Conservation (phyloP, 768 basidiomycete species). For the Leccinellum rugosiceps region DNA sequence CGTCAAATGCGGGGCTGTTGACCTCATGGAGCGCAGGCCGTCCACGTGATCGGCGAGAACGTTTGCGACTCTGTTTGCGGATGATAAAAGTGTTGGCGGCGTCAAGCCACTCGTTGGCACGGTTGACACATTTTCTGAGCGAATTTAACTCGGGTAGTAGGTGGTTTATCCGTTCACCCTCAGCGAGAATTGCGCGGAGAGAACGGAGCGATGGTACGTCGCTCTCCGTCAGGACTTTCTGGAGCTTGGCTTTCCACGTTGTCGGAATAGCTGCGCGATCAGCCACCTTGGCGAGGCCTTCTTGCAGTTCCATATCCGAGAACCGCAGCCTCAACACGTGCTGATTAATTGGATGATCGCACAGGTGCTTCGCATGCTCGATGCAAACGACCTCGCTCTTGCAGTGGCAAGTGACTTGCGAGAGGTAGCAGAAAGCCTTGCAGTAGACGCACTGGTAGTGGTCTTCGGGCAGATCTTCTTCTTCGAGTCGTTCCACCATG, state of each 20-base stretch:
- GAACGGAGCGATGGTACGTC: conserved; percentile 71
- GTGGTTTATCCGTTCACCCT: conserved; percentile 84
- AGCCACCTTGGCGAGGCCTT: conserved; percentile 60
- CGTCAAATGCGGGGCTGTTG: conserved; percentile 31
- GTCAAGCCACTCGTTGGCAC: conserved; percentile 88
- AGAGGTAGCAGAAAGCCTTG: conserved; percentile 94
- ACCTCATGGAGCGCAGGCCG: conserved; percentile 46
- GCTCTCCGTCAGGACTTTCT: conserved; percentile 62
- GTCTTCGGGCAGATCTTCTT: conserved; percentile 83
- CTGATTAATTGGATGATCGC: conserved; percentile 56
- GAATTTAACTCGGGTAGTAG: conserved; percentile 66
- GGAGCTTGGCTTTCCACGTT: conserved; percentile 72
- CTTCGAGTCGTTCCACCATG: conserved; percentile 68
- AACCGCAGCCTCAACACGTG: conserved; percentile 75
- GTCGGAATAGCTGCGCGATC: conserved; percentile 72
- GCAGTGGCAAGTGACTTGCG: conserved; percentile 84
- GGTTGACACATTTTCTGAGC: conserved; percentile 74
- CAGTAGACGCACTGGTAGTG: conserved; percentile 94
- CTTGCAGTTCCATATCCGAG: conserved; percentile 71
- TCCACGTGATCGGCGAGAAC: conserved; percentile 61
- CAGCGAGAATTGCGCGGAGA: conserved; percentile 77
- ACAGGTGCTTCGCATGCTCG: conserved; percentile 78
- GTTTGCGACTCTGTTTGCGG: conserved; percentile 77
- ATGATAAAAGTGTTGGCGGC: conserved; percentile 73
- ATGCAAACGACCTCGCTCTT: conserved; percentile 78